Evolutionary conservation across 2,329 filamentous ascomycete species (phyloP).

Genomic region (Drechslerella coelobrocha): DNA sequence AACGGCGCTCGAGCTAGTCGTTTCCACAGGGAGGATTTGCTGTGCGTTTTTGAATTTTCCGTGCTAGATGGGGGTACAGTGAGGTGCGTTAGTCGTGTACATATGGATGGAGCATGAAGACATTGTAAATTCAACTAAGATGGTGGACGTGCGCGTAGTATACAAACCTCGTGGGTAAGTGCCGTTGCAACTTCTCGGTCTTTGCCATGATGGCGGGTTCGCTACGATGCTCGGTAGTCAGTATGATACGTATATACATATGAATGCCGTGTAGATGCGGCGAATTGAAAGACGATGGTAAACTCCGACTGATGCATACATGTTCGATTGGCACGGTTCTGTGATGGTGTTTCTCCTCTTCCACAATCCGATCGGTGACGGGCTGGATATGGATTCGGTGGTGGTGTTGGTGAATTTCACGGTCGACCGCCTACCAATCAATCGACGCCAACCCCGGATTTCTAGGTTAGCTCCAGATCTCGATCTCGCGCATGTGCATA

Average conservation of each 20-base stretch:
- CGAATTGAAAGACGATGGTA: not conserved
- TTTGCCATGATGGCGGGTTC: conserved; percentile 33
- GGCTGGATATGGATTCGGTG: conserved; percentile 72
- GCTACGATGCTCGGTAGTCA: conserved; percentile 14
- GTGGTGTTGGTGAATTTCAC: conserved; percentile 67
- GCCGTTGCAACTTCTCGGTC: conserved; percentile 26
- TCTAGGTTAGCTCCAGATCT: not conserved
- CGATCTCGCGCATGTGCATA: too few species aligned
- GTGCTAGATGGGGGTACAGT: conserved; percentile 13
- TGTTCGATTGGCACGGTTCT: conserved; percentile 33
- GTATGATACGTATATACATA: not conserved
- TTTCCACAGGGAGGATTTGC: conserved; percentile 37
- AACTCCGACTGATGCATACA: conserved; percentile 13
- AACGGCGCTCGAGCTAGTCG: conserved; percentile 57
- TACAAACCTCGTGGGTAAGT: conserved; percentile 32
- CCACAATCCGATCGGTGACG: conserved; percentile 57
- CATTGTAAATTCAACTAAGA: not conserved
- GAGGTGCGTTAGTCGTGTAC: not conserved
- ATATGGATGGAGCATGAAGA: not conserved
- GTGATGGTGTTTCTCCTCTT: conserved; percentile 37
- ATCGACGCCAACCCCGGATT: not conserved
- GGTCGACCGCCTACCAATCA: conserved; percentile 64
- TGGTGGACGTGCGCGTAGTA: conserved; percentile 55
- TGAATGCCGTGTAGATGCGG: not conserved
- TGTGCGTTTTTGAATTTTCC: conserved; percentile 34